phyloP scores from a whole-genome alignment of 2,329 filamentous ascomycete species.

The Diaporthe helianthi region DNA sequence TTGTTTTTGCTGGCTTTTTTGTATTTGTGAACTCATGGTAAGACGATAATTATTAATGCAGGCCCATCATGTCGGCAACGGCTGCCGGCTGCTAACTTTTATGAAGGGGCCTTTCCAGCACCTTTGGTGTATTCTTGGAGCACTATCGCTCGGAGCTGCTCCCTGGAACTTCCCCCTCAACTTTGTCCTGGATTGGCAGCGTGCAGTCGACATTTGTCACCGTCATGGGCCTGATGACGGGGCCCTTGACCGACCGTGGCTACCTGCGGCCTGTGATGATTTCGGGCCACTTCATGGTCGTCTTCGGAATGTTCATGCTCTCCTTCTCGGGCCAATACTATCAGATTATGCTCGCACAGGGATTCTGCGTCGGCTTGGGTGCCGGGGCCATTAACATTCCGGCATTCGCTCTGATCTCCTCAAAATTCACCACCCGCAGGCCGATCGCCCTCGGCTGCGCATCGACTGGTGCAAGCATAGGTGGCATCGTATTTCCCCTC shows the following conservation, averaged over 20 bases:
- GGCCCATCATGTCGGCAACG: too few relatives aligned
- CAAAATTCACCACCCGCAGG: background rate
- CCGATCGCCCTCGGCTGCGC: background rate
- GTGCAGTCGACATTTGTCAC: background rate
- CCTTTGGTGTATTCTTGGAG: background rate
- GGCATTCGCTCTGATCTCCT: background rate
- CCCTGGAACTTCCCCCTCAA: background rate
- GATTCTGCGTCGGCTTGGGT: background rate
- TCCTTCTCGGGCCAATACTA: background rate
- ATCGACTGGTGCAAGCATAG: constrained; percentile 40
- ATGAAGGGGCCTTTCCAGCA: background rate
- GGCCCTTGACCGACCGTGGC: background rate
- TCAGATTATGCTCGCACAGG: background rate
- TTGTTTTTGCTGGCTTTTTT: background rate
- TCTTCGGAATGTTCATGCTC: background rate
- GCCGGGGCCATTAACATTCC: background rate
- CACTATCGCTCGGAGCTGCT: background rate
- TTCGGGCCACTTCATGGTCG: background rate
- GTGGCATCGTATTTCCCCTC: constrained; percentile 29
- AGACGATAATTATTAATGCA: background rate
- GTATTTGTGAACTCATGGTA: background rate
- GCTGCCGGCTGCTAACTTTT: background rate
- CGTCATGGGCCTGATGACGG: background rate
- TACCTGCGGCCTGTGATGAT: background rate
- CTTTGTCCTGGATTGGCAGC: background rate